Evolutionary conservation across 371 early-diverging fungal species (phyloP), one percentile per base, ranked within the genome.

Genomic region (Apophysomyces elegans): DNA sequence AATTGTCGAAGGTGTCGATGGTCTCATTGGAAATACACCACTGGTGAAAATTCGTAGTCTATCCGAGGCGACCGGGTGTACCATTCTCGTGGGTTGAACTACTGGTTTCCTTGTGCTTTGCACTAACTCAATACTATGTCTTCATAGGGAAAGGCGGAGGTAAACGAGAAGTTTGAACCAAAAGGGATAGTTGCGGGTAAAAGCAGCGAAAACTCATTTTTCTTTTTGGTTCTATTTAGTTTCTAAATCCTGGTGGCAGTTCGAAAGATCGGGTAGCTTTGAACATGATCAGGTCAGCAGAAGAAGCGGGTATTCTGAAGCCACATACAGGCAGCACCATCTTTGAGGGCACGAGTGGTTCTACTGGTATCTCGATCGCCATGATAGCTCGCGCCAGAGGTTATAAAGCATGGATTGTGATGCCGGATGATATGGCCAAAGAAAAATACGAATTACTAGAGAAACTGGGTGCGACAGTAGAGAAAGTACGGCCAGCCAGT

Each of bases 191-290:
- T 8, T 16, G 37, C 56, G 7, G 21, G 54, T 37, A 39, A 18
- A 14, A 18, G 50, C 37, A 35, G 36, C 12, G 37, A 50, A 7
- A 47, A 12, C 14, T 21, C 32, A 26, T 26, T 26, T 26, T 26
- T 26, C 1, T 26, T 26, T 26, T 26, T 26, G 32, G 32, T 26
- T 26, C 32, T 26, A 26, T 26, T 11, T 63, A 96, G 90, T 97
- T 95, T 74, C 68, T 96, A 63, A 96, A 95, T 64, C 95, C 96
- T 5, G 98, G 96, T 21, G 98, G 97, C 26, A 93, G 94, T 69
- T 84, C 93, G 16, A 97, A 98, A 74, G 99, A 99, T 75, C 80
- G 99, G 37, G 93, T 96, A 0, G 99, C 97, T 5, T 81, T 96
- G 44, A 85, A 87, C 63, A 90, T 97, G 70, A 87, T 99, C 47